These are phyloP conservation scores for Cystoderma amianthinum DNA, from an alignment of 768 basidiomycete genomes.

Conservation along the genomic window DNA sequence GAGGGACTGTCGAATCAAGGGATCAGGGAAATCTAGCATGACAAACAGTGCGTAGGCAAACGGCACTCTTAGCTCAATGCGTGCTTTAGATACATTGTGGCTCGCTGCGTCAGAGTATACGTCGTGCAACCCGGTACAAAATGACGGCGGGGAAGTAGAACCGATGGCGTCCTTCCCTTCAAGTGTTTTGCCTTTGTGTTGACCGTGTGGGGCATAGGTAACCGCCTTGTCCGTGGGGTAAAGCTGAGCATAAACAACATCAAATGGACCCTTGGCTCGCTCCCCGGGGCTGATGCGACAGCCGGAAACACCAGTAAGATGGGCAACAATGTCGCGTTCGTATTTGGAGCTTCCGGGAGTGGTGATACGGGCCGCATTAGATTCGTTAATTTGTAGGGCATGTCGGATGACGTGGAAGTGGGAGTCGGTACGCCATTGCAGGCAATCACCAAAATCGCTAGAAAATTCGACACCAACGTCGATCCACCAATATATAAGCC, in stretches of 20 bases:
- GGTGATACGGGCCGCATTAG: conserved; percentile 14
- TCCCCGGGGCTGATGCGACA: conserved; percentile 18
- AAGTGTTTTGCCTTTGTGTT: conserved; percentile 14
- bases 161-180: conserved; percentile 11
- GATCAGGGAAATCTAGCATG: too few species aligned
- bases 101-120: conserved; percentile 13
- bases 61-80: too few species aligned
- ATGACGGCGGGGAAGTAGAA: not conserved
- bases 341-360: conserved; percentile 12
- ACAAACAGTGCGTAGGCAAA: too few species aligned
- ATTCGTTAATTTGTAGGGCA: conserved; percentile 5
- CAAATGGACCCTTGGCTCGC: conserved; percentile 7
- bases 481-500: conserved; percentile 14
- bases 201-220: conserved; percentile 12
- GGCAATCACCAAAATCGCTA: conserved; percentile 10
- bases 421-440: conserved; percentile 21
- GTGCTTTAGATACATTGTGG: not conserved
- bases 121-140: conserved; percentile 10
- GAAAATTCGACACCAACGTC: conserved; percentile 21
- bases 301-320: conserved; percentile 20
- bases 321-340: conserved; percentile 16
- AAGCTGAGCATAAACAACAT: conserved; percentile 18
- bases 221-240: conserved; percentile 26
- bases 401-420: conserved; percentile 14
- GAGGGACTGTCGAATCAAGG: too few species aligned